Evolutionary conservation across 768 basidiomycete genomes (phyloP), one percentile per base, ranked within the genome.

Genomic region (Leccinum rimulosum): DNA sequence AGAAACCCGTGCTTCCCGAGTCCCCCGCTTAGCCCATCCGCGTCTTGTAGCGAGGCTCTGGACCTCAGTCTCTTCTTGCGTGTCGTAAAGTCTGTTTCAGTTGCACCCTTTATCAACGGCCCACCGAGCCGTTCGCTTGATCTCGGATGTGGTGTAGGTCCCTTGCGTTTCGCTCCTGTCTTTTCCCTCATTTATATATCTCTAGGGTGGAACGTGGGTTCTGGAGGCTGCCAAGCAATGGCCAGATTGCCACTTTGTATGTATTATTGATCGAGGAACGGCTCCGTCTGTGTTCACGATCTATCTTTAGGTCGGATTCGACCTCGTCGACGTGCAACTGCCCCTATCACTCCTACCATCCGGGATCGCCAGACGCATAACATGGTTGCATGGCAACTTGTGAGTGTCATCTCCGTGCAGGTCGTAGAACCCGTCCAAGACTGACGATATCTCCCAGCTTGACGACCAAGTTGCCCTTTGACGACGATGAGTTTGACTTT

Each of bases 331-430:
- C 62, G 76, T 91, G 2, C 90, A 92, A 74, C 78, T 88, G 55
- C 82, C 87, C 25, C 72, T 80, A 36, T 75, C 75, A 27, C 57
- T 83, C 17, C 67, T 91, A 10, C 82, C 84, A 8, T 69, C 77
- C 6, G 76, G 76, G 1, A 66, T 88, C 27, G 81, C 83, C 8
- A 70, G 73, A 4, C 84, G 89, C 25, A 80, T 92, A 71, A 74
- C 78, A 64, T 92, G 89, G 89, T 76, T 81, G 25, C 85, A 90
- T 64, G 89, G 89, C 38, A 91, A 92, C 66, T 89, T 91, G 90
- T 91, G 70, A 67, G 82, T 69, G 25, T 22, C 50, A 30, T 55
- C 48, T 33, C 38, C n/a, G 14, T 6, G 35, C 2, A n/a, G 12
- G 9, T n/a, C 40, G 28, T 27, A 35, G n/a, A 31, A 19, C 50